Conservation (phyloP, 257 asterid species). For the Phtheirospermum japonicum region DNA sequence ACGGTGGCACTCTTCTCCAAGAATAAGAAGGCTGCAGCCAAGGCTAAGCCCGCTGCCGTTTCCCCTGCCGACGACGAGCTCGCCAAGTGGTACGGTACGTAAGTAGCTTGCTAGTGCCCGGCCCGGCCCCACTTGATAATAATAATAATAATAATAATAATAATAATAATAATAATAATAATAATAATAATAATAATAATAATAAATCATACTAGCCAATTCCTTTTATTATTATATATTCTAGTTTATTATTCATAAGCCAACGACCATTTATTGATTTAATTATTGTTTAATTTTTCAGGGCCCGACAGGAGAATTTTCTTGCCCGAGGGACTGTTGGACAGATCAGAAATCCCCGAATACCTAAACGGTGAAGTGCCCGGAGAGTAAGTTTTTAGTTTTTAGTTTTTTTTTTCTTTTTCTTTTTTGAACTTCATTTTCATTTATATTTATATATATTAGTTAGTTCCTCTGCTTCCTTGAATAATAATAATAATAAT, state of each 20-base stretch:
- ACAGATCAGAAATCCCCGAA: conserved; percentile 94
- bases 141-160: background rate
- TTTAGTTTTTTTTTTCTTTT: too few relatives aligned
- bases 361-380: conserved; percentile 93
- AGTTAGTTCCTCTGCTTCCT: background rate
- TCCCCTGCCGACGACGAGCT: conserved; percentile 75
- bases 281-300: conserved; percentile 26
- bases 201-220: too few relatives aligned
- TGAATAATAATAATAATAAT: background rate
- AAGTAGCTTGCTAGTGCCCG: too few relatives aligned
- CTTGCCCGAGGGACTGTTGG: conserved; percentile 91
- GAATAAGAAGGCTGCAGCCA: conserved; percentile 65
- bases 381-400: conserved; percentile 85
- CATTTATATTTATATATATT: background rate
- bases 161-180: too few relatives aligned
- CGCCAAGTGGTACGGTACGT: conserved; percentile 99
- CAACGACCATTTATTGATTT: background rate
- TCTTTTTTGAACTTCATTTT: too few relatives aligned
- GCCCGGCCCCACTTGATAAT: too few relatives aligned
- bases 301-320: conserved; percentile 97
- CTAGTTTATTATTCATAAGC: too few relatives aligned
- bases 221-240: too few relatives aligned
- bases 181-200: too few relatives aligned
- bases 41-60: conserved; percentile 52
- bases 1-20: conserved; percentile 81